Evolutionary conservation across 2,329 filamentous ascomycete genomes (phyloP), one percentile per base, ranked within the genome.

Genomic region (Xenosphaeropsis pyriputrescens): DNA sequence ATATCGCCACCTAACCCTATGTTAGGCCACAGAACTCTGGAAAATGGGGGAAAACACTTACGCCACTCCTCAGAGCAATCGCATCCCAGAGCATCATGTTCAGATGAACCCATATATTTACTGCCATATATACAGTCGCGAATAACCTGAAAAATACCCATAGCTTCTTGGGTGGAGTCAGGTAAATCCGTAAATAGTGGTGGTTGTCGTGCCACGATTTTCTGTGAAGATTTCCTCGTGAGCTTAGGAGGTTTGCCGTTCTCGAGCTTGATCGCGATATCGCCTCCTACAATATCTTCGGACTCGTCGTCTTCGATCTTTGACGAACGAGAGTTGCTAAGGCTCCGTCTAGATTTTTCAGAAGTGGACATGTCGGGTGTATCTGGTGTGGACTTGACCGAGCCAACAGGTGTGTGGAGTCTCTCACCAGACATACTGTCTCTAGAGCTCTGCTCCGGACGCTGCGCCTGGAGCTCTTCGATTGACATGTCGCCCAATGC

Each of bases 11-110:
- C 75, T 80, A 52, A 35, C 17, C 36, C 37, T 34, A 38, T 38
- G 52, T 64, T 47, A 64, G 60, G 7, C 12, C 14, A 35, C 30
- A 18, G 38, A 15, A 13, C 31, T 18, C 19, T 34, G 35, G 30
- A 38, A 32, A 30, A 15, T 35, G 22, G 18, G 29, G 14, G 11
- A 34, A 18, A 32, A 38, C 40, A 70, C 88, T 68, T 79, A 95
- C 89, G 80, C 83, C 84, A 95, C 63, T 95, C 85, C 61, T 93
- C 85, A 48, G 72, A 68, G 61, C 91, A 98, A 57, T 98, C 91
- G 61, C 91, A 98, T 59, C 95, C 91, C 58, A 96, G 69, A 42
- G 84, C 65, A 59, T 81, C 89, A 61, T 88, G 83, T 53, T 95
- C 89, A 18, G 91, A 93, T 46, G 80, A 81, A 37, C 91, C 91